Base-by-base conservation (phyloP, 2,329 filamentous ascomycete genomes). In the Colletotrichum sp. region DNA sequence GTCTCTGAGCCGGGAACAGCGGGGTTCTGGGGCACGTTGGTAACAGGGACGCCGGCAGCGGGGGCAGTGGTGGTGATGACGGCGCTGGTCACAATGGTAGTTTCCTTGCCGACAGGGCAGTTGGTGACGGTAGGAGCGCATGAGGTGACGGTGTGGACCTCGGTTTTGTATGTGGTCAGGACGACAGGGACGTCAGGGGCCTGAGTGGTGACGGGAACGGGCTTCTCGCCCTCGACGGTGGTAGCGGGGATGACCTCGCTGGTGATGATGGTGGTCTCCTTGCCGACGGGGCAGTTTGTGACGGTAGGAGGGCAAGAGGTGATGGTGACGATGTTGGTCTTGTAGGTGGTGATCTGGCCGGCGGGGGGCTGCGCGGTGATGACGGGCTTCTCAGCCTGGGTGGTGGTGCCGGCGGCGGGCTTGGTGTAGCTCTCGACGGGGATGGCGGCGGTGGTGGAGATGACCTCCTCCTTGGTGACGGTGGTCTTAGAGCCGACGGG, bases 301-400 rank as follows among this genome's bases (percentile, higher is more conserved):
- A 76, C 82, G 9, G 80, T 80, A n/a, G 89, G 84, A 64, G 86
- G 87, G 82, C 90, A 92, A 48, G 88, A 88, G 80, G 88, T 91
- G 82, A 91, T 86, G 78, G 90, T 92, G 78, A 89, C 86, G 78
- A 91, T 80, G n/a, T 78, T 78, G 22, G 84, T 87, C 67, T 82
- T 83, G 79, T 83, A 86, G 61, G 87, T 81, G 19, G 84, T 85
- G 71, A 76, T 30, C 57, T 60, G 27, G 11, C 28, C 64, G 13
- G 13, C 69, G 22, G 36, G 59, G 32, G 68, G 72, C 72, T 71
- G 57, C 34, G 55, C 36, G 68, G 69, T 25, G 71, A 44, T 39
- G 25, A 67, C 72, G 36, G 65, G 55, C 72, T 77, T 55, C 39
- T 59, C 52, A 4, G 57, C 57, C 57, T 32, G 57, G 3, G 27